phyloP scores from a whole-genome alignment of 257 asterid species.

The Ligustrum vulgare region DNA sequence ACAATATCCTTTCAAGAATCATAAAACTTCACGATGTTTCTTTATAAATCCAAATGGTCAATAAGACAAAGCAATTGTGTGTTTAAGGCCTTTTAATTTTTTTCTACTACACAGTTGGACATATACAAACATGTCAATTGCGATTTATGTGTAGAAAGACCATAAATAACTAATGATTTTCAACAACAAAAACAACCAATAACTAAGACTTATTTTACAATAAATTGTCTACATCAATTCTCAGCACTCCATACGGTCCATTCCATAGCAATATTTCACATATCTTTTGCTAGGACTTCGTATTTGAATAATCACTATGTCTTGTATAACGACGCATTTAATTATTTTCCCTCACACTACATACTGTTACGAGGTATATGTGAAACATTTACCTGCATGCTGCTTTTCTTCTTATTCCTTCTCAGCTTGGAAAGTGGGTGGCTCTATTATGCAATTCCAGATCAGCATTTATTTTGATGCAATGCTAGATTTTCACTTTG shows the following conservation, averaged over 20 bases:
- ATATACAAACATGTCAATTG: not conserved
- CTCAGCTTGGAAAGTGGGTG: not conserved
- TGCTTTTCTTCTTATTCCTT: not conserved
- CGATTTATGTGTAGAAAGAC: not conserved
- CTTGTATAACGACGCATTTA: not conserved
- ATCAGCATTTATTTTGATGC: not conserved
- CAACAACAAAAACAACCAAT: too few species aligned
- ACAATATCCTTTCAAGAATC: not conserved
- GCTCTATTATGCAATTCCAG: conserved; percentile 2
- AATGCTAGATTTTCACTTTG: not conserved
- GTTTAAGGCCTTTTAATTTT: not conserved
- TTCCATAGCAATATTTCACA: not conserved
- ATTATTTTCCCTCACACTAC: not conserved
- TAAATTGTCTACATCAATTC: not conserved
- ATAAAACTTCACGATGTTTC: not conserved
- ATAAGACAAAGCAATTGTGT: not conserved
- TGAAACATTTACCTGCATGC: not conserved
- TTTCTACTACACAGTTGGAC: not conserved
- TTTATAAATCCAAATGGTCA: not conserved
- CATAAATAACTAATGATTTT: not conserved
- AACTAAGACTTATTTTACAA: not conserved
- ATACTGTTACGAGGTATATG: not conserved
- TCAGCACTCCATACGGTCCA: not conserved
- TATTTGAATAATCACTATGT: not conserved
- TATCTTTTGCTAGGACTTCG: not conserved